Conservation (phyloP, 306 rosid genomes). For the Astragalus membranaceus region DNA sequence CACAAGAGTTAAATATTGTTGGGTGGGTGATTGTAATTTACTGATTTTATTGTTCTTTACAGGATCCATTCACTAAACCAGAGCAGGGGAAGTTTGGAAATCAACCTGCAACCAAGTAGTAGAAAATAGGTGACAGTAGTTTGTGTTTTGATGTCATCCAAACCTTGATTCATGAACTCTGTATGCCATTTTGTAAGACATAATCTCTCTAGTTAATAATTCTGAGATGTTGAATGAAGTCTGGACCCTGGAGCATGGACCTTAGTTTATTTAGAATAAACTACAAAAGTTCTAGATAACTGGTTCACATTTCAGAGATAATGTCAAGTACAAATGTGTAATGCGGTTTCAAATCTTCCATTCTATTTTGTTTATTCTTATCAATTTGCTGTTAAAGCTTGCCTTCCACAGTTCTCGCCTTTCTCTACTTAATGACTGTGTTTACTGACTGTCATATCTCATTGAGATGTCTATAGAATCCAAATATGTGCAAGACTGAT, state of each 20-base stretch:
- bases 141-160: conserved; percentile 5
- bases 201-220: conserved; percentile 28
- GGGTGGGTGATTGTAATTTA: neutral
- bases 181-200: conserved; percentile 19
- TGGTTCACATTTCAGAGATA: conserved; percentile 14
- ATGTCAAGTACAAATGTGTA: conserved; percentile 14
- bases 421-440: neutral
- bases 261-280: conserved; percentile 2
- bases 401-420: neutral
- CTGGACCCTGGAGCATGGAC: neutral
- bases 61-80: conserved; percentile 62
- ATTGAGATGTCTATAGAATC: neutral
- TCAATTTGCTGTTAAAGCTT: conserved; percentile 1
- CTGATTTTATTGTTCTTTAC: conserved; percentile 11
- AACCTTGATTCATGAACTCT: conserved; percentile 13
- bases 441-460: neutral
- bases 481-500: neutral
- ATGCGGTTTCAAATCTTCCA: conserved; percentile 6
- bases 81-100: conserved; percentile 30
- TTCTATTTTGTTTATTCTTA: neutral
- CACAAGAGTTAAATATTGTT: neutral
- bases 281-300: neutral
- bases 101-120: conserved; percentile 36
- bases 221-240: conserved; percentile 15
- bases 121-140: conserved; percentile 14